These are phyloP conservation scores for Daldinia eschscholtzii DNA, from an alignment of 2,329 filamentous ascomycete genomes.

Conservation along the genomic window DNA sequence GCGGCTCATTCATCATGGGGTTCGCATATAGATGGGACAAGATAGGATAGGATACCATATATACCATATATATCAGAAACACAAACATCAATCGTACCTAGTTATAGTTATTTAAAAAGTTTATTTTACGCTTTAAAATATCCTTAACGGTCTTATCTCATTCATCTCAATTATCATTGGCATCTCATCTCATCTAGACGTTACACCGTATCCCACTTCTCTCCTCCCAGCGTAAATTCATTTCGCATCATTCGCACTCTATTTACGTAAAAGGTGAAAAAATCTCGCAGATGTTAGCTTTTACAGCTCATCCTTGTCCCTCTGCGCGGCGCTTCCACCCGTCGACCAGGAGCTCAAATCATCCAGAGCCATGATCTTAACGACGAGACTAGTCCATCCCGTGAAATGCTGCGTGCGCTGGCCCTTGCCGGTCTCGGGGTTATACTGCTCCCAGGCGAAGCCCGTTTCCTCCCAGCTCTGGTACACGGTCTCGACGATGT, in stretches of 20 bases:
- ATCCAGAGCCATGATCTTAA: constrained; percentile 97
- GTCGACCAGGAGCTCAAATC: constrained; percentile 63
- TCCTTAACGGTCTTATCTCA: not conserved
- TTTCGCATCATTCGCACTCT: no score
- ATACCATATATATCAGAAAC: constrained; percentile 18
- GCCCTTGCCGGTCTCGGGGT: constrained; percentile 91
- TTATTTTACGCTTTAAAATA: not conserved
- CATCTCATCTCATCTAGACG: not conserved
- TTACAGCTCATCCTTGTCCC: constrained; percentile 62
- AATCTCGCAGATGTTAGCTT: not conserved
- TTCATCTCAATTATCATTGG: constrained; percentile 2
- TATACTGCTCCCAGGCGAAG: constrained; percentile 99
- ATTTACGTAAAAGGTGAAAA: not conserved
- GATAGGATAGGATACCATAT: not conserved
- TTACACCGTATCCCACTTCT: no score
- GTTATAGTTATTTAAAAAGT: not conserved
- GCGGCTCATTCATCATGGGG: constrained; percentile 44
- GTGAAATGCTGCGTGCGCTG: constrained; percentile 98
- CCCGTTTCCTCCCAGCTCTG: constrained; percentile 89
- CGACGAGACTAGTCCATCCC: constrained; percentile 97
- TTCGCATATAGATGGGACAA: constrained; percentile 10
- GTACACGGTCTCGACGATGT: constrained; percentile 90
- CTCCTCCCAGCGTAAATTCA: not conserved
- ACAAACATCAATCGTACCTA: not conserved
- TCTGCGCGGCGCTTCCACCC: constrained; percentile 42